phyloP scores from a whole-genome alignment of 495 filamentous ascomycete species.

The Viridothelium virens region DNA sequence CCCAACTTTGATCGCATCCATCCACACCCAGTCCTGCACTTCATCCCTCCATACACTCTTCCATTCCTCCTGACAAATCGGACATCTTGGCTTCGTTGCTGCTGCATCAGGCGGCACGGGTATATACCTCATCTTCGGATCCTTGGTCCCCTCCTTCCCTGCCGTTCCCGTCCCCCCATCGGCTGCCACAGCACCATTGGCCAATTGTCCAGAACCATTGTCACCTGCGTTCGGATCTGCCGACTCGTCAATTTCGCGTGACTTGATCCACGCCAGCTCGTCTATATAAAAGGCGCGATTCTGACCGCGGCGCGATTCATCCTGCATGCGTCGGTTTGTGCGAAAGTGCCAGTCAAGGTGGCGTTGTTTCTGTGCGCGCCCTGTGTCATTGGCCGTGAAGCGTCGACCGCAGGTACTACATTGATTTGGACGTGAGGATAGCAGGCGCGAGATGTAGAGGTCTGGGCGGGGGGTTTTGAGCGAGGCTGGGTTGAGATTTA shows the following conservation, averaged over 20 bases:
- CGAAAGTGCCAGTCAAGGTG: slow-evolving; percentile 98
- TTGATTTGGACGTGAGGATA: slow-evolving; percentile 70
- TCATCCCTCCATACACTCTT: slow-evolving; percentile 83
- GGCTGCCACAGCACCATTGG: slow-evolving; percentile 3
- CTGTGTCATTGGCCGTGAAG: slow-evolving; percentile 68
- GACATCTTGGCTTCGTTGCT: slow-evolving; percentile 64
- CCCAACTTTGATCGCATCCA: slow-evolving; percentile 75
- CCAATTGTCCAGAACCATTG: neutral
- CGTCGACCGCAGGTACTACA: slow-evolving; percentile 88
- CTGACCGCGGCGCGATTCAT: slow-evolving; percentile 71
- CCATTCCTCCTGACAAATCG: slow-evolving; percentile 93
- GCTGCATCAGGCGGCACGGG: slow-evolving; percentile 71
- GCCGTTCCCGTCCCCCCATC: slow-evolving; percentile 34
- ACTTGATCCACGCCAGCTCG: slow-evolving; percentile 50
- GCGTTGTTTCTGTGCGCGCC: slow-evolving; percentile 74
- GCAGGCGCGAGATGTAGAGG: slow-evolving; percentile 58
- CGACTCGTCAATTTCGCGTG: slow-evolving; percentile 33
- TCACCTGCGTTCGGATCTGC: slow-evolving; percentile 38
- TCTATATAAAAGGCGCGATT: slow-evolving; percentile 90
- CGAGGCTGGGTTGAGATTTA: slow-evolving; percentile 41
- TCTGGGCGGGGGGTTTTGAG: slow-evolving; percentile 72
- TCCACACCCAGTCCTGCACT: slow-evolving; percentile 94
- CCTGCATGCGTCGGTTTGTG: slow-evolving; percentile 80
- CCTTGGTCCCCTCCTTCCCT: slow-evolving; percentile 42
- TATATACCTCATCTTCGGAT: slow-evolving; percentile 64